Base-by-base conservation (phyloP, 306 rosid species). In the Cajanus cajan region DNA sequence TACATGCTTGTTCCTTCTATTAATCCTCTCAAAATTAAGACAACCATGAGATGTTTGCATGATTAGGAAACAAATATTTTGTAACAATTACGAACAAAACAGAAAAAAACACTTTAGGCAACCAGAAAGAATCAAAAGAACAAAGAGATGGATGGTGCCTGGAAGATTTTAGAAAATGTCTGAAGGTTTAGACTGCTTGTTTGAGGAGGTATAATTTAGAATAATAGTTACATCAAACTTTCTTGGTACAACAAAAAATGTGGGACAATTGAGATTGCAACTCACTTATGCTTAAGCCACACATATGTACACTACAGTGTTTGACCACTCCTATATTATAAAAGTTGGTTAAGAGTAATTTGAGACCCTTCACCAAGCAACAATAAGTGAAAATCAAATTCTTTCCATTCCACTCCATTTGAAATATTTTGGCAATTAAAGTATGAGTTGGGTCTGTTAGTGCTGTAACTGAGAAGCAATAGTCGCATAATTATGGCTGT, bases 41-140 rank as follows among this genome's bases (percentile, higher is more conserved):
- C 34, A 78, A 57, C 68, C 18, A 62, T 54, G 68, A 68, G 48
- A 72, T 41, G 13, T 44, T 82, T 19, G 48, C 65, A 28, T 37
- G 5, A 44, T 61, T 45, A 41, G 33, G 45, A 70, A 77, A 54
- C 24, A 71, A 40, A 40, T 24, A 50, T 13, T 39, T 25, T n/a
- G 45, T 28, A 70, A 70, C 11, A 47, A 47, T 28, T 28, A 75
- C 66, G 6, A 41, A 15, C 25, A 44, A 68, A 43, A 55, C 43
- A 44, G 7, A 47, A 31, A 19, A n/a, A 54, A 19, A 7, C 21
- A 37, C 37, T 54, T 50, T 68, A 51, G 54, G 44, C 68, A 76
- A 28, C 37, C 37, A 31, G 24, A 61, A 40, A 39, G 19, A 51
- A 43, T 19, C 3, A 69, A 19, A 71, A 31, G 43, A 52, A 16